Conservation (phyloP, 2,329 filamentous ascomycete genomes). For the Nemania abortiva region DNA sequence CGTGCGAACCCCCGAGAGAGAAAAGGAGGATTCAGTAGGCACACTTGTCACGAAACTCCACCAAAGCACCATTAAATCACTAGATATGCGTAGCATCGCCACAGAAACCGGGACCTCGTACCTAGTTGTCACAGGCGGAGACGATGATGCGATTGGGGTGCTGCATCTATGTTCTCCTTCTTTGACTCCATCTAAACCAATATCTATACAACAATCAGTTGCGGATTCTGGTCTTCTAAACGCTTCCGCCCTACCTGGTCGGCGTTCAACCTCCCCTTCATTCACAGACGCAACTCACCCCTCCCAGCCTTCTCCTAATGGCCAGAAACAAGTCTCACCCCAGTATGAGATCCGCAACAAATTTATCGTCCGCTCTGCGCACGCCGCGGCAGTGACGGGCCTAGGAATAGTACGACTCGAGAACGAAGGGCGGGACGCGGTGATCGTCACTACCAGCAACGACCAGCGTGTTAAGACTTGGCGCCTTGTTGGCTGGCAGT, state of each 20-base stretch:
- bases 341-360: constrained; percentile 40
- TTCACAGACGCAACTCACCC: not conserved
- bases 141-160: constrained; percentile 82
- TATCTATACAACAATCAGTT: not conserved
- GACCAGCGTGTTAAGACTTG: constrained; percentile 72
- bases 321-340: not conserved
- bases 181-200: constrained; percentile 12
- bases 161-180: constrained; percentile 43
- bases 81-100: constrained; percentile 57
- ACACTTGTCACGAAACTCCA: constrained; percentile 67
- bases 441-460: constrained; percentile 65
- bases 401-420: constrained; percentile 54
- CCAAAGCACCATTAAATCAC: constrained; percentile 82
- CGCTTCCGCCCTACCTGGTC: not conserved
- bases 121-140: constrained; percentile 81
- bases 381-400: constrained; percentile 78
- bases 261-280: not conserved
- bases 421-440: constrained; percentile 38
- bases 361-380: constrained; percentile 66
- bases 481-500: constrained; percentile 51
- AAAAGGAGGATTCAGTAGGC: constrained; percentile 45
- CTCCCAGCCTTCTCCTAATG: no score
- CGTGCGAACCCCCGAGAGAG: constrained; percentile 12
- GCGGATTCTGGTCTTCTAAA: not conserved
- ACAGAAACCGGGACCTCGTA: constrained; percentile 51